Evolutionary conservation across 202 grass and related monocot genomes (phyloP).

Genomic region (Zoysia matrella): DNA sequence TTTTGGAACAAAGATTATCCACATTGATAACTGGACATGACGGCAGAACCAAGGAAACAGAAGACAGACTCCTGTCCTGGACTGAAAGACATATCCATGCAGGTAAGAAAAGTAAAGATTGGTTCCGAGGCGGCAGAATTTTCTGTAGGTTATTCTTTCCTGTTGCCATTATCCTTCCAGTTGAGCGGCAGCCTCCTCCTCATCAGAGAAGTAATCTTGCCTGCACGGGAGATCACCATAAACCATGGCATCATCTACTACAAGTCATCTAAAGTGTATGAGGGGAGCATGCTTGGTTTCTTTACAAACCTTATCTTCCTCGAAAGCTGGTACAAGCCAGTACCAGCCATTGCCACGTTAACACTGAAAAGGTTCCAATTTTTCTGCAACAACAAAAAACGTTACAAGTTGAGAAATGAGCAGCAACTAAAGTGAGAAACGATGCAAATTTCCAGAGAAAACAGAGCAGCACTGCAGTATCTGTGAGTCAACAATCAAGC

Average conservation of each 20-base stretch:
- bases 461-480: no score
- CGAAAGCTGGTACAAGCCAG: conserved; percentile 78
- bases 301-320: conserved; percentile 72
- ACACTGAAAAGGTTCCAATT: conserved; percentile 90
- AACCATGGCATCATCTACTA: conserved; percentile 1
- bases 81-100: background rate
- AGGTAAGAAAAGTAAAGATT: background rate
- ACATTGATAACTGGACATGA: background rate
- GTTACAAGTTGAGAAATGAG: conserved; percentile 13
- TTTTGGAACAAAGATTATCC: background rate
- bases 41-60: conserved; percentile 14
- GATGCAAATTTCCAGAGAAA: no score
- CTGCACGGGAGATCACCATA: conserved; percentile 38
- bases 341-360: conserved; percentile 78
- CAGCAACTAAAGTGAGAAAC: background rate
- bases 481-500: no score
- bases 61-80: background rate
- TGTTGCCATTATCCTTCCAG: conserved; percentile 48
- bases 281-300: conserved; percentile 16
- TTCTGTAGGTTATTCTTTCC: conserved; percentile 1
- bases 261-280: background rate
- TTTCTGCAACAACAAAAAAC: conserved; percentile 42
- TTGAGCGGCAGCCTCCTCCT: conserved; percentile 45
- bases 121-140: background rate
- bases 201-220: conserved; percentile 74